Conservation (phyloP, 2,329 filamentous ascomycete species). For the Claviceps humidiphila region DNA sequence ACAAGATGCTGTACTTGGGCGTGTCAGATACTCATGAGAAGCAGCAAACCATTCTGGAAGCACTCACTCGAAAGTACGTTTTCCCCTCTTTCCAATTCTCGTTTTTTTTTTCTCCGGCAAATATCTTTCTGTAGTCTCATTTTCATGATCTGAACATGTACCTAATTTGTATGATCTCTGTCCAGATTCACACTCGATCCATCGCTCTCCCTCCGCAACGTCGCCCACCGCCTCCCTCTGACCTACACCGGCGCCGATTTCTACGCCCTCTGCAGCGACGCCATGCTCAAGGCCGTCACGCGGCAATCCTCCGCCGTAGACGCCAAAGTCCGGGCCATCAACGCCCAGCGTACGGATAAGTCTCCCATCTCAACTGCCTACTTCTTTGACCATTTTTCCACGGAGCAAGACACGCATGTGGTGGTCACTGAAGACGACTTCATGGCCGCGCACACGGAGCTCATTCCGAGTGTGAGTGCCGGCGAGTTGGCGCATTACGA, state of each 20-base stretch:
- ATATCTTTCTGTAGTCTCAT: not conserved
- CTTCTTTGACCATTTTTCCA: constrained; percentile 90
- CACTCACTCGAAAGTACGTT: constrained; percentile 80
- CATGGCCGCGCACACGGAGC: constrained; percentile 61
- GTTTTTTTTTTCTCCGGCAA: not conserved
- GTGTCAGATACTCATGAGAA: constrained; percentile 96
- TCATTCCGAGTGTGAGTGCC: constrained; percentile 86
- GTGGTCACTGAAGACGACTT: constrained; percentile 88
- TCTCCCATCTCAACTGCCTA: constrained; percentile 66
- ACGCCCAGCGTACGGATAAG: constrained; percentile 27
- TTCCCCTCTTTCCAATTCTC: not conserved
- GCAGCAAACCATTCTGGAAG: constrained; percentile 86
- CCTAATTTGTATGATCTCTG: not conserved
- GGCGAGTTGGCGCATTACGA: constrained; percentile 91
- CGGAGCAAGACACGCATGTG: constrained; percentile 69
- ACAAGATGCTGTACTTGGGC: constrained; percentile 96
- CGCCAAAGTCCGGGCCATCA: constrained; percentile 62
- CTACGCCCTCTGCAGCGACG: constrained; percentile 92
- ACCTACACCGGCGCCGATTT: constrained; percentile 97
- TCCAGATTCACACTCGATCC: constrained; percentile 72
- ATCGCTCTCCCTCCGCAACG: constrained; percentile 56
- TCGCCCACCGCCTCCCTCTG: constrained; percentile 72
- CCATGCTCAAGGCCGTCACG: constrained; percentile 97
- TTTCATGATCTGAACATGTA: not conserved
- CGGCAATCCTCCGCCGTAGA: constrained; percentile 77